Evolutionary conservation across 2,329 filamentous ascomycete species (phyloP).

Genomic region (Sporothrix euskadiensis): DNA sequence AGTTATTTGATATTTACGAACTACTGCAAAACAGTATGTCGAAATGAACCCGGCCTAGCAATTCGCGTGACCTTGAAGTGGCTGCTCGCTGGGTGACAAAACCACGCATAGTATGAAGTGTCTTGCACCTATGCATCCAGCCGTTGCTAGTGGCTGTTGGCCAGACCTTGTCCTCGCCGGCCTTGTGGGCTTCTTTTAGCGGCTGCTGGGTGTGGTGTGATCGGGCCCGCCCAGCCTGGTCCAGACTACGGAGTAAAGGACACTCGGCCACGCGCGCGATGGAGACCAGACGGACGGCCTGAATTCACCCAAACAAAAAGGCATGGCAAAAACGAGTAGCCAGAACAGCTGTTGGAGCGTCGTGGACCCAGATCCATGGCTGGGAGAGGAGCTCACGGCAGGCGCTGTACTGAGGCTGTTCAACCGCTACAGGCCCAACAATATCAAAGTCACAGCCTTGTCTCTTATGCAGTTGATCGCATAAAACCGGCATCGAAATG

Average conservation of each 20-base stretch:
- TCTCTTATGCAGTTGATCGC: background rate
- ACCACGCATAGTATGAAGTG: background rate
- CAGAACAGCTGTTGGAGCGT: background rate
- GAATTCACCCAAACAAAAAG: slow-evolving; percentile 2
- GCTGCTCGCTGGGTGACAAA: background rate
- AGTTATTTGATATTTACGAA: no score
- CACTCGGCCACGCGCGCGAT: background rate
- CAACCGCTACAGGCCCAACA: background rate
- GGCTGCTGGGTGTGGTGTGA: slow-evolving; percentile 1
- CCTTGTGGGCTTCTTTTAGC: slow-evolving; percentile 12
- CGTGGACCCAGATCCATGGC: background rate
- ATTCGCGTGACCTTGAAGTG: background rate
- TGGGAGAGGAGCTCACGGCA: slow-evolving; percentile 2
- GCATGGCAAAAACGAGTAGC: background rate
- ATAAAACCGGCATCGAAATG: background rate
- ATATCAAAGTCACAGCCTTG: background rate
- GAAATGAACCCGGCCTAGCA: background rate
- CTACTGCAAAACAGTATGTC: background rate
- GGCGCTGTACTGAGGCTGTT: slow-evolving; percentile 17
- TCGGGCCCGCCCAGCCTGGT: slow-evolving; percentile 2
- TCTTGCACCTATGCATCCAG: background rate
- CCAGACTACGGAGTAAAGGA: slow-evolving; percentile 1
- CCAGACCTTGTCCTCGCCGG: background rate
- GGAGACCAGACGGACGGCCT: background rate
- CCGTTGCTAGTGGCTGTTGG: background rate